These are phyloP conservation scores for Tolypocladium pustulatum DNA, from an alignment of 2,329 filamentous ascomycete species.

Conservation along the genomic window DNA sequence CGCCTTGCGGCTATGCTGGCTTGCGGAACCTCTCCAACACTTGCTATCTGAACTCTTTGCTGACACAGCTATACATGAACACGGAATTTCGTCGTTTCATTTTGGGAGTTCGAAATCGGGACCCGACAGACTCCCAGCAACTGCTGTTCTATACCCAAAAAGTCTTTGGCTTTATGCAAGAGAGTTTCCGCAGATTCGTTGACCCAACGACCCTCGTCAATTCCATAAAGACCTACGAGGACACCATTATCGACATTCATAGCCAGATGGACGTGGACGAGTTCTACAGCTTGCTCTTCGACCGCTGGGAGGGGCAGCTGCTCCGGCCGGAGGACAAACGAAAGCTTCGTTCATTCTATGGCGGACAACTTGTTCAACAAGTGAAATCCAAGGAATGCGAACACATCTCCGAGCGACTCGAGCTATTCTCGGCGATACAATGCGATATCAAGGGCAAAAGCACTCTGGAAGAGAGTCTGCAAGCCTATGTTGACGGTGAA, in stretches of 20 bases:
- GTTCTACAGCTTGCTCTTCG: conserved; percentile 90
- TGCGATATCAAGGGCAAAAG: conserved; percentile 92
- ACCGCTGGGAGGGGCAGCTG: conserved; percentile 81
- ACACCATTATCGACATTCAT: conserved; percentile 71
- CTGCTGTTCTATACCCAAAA: conserved; percentile 69
- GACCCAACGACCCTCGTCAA: conserved; percentile 64
- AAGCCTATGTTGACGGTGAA: conserved; percentile 93
- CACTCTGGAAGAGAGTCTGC: conserved; percentile 73
- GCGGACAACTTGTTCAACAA: conserved; percentile 85
- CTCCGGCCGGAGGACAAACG: conserved; percentile 56
- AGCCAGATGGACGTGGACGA: conserved; percentile 98
- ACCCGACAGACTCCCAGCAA: conserved; percentile 46
- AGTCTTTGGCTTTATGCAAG: conserved; percentile 79
- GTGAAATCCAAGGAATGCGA: conserved; percentile 91
- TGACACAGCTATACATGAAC: conserved; percentile 97
- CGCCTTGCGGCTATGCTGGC: conserved; percentile 74
- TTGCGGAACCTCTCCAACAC: conserved; percentile 90
- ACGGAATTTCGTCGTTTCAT: conserved; percentile 78
- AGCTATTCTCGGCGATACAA: conserved; percentile 89
- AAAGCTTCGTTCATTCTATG: conserved; percentile 72
- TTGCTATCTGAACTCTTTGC: conserved; percentile 90
- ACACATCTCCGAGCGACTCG: conserved; percentile 82
- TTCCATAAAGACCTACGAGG: conserved; percentile 74
- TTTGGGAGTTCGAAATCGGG: conserved; percentile 48
- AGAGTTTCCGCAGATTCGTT: conserved; percentile 61